Evolutionary conservation across 2,329 filamentous ascomycete species (phyloP), one percentile per base, ranked within the genome.

Genomic region (Alternaria sp.): DNA sequence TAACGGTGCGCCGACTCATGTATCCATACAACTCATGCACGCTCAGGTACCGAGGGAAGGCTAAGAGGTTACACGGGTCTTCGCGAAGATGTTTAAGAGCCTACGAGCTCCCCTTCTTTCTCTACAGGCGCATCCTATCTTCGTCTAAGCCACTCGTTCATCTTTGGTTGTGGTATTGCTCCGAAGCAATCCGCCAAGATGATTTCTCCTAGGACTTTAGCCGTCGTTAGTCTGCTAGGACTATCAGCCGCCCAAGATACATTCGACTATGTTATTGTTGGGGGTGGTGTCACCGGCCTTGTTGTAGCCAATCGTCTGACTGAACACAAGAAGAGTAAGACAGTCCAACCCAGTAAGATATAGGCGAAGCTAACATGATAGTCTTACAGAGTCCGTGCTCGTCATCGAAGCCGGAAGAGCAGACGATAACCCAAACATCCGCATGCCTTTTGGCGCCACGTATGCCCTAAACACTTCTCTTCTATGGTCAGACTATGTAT

Each of bases 181-280:
- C 17, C 6, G 41, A 44, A 44, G 41, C 41, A 29, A 10, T 7
- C 42, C 54, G 29, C 56, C n/a, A 68, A 37, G n/a, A 72, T 72
- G 69, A 58, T 58, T 54, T 62, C 63, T 40, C 62, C 52, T 39
- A 59, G 28, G 53, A 62, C 24, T 55, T 51, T 63, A 36, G 63
- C 58, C 45, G 50, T 65, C 37, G 58, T 58, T 44, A 26, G 62
- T 31, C 58, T 64, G 52, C 54, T 69, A 33, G 61, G 64, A 24
- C 24, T 64, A 34, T 48, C 60, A 17, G 39, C 45, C 21, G 66
- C 66, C 40, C 55, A 56, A 14, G 51, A 68, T 28, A 66, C 68
- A 10, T 70, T 63, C 24, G 71, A 73, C 53, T 73, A 72, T 52
- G 61, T 73, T 6, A 63, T 73, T 13, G 60, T 73, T 24, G 71